These are phyloP conservation scores for Boletus tylopilopsis DNA, from an alignment of 768 basidiomycete genomes.

Conservation along the genomic window DNA sequence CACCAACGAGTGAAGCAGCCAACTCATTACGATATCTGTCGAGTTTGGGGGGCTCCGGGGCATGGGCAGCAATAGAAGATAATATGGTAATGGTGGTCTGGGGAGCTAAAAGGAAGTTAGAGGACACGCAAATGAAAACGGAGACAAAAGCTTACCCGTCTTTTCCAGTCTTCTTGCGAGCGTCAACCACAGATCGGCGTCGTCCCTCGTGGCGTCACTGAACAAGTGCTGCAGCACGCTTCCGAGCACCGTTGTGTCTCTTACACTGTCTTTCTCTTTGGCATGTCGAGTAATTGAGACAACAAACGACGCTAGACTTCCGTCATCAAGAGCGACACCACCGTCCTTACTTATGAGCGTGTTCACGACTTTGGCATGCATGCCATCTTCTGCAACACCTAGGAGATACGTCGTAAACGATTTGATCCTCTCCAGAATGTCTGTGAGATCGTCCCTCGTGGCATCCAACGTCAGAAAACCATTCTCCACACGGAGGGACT, in stretches of 20 bases:
- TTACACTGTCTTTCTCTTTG: conserved; percentile 40
- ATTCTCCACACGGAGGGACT: conserved; percentile 53
- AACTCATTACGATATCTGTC: conserved; percentile 87
- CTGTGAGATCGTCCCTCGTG: conserved; percentile 27
- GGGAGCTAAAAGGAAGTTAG: conserved; percentile 48
- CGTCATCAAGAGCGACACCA: conserved; percentile 17
- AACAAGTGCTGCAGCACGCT: conserved; percentile 58
- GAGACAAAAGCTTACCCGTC: conserved; percentile 42
- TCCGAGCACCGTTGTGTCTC: conserved; percentile 59
- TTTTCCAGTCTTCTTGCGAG: conserved; percentile 64
- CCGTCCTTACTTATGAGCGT: conserved; percentile 29
- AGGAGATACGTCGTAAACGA: conserved; percentile 64
- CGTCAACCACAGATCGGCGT: conserved; percentile 75
- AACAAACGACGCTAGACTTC: conserved; percentile 28
- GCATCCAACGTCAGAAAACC: conserved; percentile 39
- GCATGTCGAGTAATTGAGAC: conserved; percentile 31
- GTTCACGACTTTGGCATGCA: conserved; percentile 46
- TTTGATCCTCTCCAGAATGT: conserved; percentile 43
- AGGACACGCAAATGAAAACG: neutral
- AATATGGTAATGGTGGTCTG: conserved; percentile 66
- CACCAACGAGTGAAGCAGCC: conserved; percentile 72
- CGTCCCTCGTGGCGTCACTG: conserved; percentile 53
- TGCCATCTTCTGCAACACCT: conserved; percentile 40
- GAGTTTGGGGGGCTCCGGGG: conserved; percentile 66
- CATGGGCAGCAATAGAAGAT: conserved; percentile 53